These are phyloP conservation scores for Solanum hybrid DNA, from an alignment of 305 asterid species.

Conservation along the genomic window DNA sequence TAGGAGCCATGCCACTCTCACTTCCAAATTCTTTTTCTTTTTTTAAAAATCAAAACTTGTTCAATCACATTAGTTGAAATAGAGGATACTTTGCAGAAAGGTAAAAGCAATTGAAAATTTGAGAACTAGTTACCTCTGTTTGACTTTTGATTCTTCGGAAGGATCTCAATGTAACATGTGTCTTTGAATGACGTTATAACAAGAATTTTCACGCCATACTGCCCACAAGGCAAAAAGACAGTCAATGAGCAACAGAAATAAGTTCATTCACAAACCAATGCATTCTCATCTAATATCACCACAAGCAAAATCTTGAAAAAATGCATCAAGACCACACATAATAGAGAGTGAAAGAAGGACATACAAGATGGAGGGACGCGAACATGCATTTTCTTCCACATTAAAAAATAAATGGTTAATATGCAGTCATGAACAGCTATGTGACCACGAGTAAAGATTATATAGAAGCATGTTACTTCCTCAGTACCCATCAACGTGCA, in stretches of 20 bases:
- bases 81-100: background rate
- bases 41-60: no score
- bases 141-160: slow-evolving; percentile 52
- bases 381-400: background rate
- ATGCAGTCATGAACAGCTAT: background rate
- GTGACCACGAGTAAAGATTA: background rate
- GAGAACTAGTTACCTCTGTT: slow-evolving; percentile 39
- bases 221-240: slow-evolving; percentile 3
- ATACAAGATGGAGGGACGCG: background rate
- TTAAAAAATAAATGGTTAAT: background rate
- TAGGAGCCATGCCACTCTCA: background rate
- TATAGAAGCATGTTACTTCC: background rate
- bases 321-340: background rate
- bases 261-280: background rate
- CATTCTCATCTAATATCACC: background rate
- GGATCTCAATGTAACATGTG: slow-evolving; percentile 76
- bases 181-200: slow-evolving; percentile 70
- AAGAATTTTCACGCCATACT: slow-evolving; percentile 64
- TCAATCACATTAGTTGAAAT: background rate
- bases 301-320: background rate
- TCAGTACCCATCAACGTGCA: background rate
- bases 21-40: background rate
- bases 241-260: background rate
- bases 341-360: background rate
- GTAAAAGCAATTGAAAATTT: background rate